Conservation (phyloP, 768 basidiomycete genomes). For the Cystobasidium ongulense region DNA sequence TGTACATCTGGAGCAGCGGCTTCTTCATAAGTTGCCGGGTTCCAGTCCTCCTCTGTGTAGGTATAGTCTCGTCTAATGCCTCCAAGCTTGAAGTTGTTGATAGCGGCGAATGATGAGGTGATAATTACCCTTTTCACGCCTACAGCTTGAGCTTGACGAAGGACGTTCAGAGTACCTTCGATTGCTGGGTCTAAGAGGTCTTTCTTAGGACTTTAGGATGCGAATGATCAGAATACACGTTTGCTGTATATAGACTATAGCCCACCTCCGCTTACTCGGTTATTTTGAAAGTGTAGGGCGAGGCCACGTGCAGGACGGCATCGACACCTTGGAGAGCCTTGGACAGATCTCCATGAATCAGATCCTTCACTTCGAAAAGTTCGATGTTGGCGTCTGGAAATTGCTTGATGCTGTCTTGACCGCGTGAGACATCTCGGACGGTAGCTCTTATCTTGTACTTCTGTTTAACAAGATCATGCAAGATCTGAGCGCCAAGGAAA, state of each 20-base stretch:
- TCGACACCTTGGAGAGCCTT: slow-evolving; percentile 17
- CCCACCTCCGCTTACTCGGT: slow-evolving; percentile 5
- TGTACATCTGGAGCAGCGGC: background rate
- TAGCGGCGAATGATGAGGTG: slow-evolving; percentile 39
- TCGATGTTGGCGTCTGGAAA: background rate
- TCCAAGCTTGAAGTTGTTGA: slow-evolving; percentile 34
- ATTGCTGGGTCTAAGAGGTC: slow-evolving; percentile 40
- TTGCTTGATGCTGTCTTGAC: background rate
- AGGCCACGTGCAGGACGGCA: slow-evolving; percentile 25
- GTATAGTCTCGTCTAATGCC: slow-evolving; percentile 39
- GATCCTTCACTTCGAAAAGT: slow-evolving; percentile 5
- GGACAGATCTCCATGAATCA: slow-evolving; percentile 2
- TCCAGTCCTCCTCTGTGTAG: slow-evolving; percentile 40
- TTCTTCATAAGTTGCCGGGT: slow-evolving; percentile 36
- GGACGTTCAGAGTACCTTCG: slow-evolving; percentile 38
- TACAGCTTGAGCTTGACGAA: slow-evolving; percentile 34
- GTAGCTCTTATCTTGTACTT: slow-evolving; percentile 3
- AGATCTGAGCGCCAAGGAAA: slow-evolving; percentile 14
- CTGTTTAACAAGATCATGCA: background rate
- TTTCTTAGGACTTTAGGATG: slow-evolving; percentile 19
- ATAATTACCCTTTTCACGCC: slow-evolving; percentile 38
- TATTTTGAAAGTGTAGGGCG: slow-evolving; percentile 25
- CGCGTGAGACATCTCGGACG: background rate
- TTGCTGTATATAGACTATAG: background rate
- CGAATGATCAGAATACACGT: background rate